Percentiles rank a stretch among this genome's conserved stretches.
Conservation (phyloP, 2,329 filamentous ascomycete genomes). For the Macrophomina phaseolina region DNA sequence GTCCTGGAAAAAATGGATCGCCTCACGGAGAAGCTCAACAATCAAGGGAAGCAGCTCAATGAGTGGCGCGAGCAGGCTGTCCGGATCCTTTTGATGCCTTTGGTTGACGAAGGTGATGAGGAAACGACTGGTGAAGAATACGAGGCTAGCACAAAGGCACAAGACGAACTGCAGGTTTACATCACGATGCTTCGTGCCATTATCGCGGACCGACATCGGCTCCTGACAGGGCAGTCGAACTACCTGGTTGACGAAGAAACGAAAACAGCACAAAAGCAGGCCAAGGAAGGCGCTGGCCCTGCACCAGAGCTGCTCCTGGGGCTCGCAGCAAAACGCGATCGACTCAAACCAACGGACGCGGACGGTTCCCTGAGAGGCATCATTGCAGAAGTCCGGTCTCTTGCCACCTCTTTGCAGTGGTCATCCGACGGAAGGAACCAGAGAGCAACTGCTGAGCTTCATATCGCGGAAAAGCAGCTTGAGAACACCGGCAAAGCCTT, state of each 20-base stretch:
- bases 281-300: constrained; percentile 69
- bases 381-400: constrained; percentile 70
- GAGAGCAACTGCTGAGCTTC: constrained; percentile 67
- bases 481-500: constrained; percentile 61
- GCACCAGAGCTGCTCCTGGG: constrained; percentile 69
- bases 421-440: constrained; percentile 60
- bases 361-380: constrained; percentile 71
- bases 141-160: constrained; percentile 81
- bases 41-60: constrained; percentile 72
- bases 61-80: constrained; percentile 77
- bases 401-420: constrained; percentile 65
- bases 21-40: constrained; percentile 70
- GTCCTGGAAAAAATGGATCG: constrained; percentile 70
- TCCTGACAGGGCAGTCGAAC: constrained; percentile 79
- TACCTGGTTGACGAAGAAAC: constrained; percentile 76
- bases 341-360: constrained; percentile 59
- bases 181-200: constrained; percentile 77
- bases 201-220: constrained; percentile 78
- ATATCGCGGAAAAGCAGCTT: constrained; percentile 69
- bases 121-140: constrained; percentile 91
- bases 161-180: constrained; percentile 77
- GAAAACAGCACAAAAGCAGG: constrained; percentile 64
- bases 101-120: constrained; percentile 81
- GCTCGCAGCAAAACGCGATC: constrained; percentile 56
- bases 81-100: constrained; percentile 71